Percentiles rank a stretch among this genome's conserved stretches.
phyloP scores from a whole-genome alignment of 768 basidiomycete genomes.

The Solioccasus polychromus region DNA sequence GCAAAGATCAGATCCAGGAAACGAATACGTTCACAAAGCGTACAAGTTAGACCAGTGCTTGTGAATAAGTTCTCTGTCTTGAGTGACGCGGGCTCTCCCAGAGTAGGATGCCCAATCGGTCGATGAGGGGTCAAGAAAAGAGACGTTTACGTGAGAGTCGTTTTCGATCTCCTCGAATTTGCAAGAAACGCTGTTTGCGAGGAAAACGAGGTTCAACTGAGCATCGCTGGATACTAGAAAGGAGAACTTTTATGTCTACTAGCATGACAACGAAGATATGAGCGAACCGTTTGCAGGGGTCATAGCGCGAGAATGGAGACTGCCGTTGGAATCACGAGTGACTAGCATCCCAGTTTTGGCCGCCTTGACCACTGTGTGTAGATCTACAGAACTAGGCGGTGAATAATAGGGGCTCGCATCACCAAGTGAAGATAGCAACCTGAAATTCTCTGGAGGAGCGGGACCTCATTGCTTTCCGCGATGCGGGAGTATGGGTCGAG shows the following conservation, averaged over 20 bases:
- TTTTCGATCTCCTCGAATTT: conserved; percentile 78
- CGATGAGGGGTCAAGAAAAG: conserved; percentile 64
- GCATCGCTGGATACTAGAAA: conserved; percentile 41
- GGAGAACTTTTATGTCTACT: not conserved
- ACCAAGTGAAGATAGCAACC: conserved; percentile 33
- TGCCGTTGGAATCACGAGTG: conserved; percentile 62
- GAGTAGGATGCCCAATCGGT: conserved; percentile 82
- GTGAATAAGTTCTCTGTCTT: conserved; percentile 61
- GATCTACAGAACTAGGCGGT: conserved; percentile 36
- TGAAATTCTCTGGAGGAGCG: conserved; percentile 63
- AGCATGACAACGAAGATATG: not conserved
- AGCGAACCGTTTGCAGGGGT: conserved; percentile 60
- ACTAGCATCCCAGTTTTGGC: conserved; percentile 76
- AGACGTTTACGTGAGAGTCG: conserved; percentile 77
- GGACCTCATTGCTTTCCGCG: conserved; percentile 55
- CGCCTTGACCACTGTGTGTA: conserved; percentile 61
- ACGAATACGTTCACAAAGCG: conserved; percentile 13
- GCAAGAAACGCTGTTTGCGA: conserved; percentile 68
- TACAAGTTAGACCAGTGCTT: conserved; percentile 61
- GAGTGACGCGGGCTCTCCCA: conserved; percentile 64
- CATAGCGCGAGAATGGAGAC: conserved; percentile 82
- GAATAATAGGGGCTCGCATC: not conserved
- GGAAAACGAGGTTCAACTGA: conserved; percentile 59
- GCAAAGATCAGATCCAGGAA: not conserved
- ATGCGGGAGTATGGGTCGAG: conserved; percentile 76